Evolutionary conservation across 2,329 filamentous ascomycete genomes (phyloP).

Genomic region (Alternaria ethzedia): DNA sequence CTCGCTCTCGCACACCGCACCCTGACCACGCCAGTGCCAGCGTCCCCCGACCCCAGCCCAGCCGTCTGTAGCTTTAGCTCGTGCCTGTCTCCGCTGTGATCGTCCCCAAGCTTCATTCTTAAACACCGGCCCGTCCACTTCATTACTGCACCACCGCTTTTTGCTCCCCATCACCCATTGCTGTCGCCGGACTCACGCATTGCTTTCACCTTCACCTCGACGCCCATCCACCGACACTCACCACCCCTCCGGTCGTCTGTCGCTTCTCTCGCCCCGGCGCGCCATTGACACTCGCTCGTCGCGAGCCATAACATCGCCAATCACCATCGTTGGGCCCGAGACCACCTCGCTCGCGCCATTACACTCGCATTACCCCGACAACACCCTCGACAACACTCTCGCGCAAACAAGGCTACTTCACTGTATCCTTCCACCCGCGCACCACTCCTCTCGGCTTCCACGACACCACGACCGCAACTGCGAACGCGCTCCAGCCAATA

Average conservation of each 20-base stretch:
- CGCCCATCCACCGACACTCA: not conserved
- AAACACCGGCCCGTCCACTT: slow-evolving; percentile 14
- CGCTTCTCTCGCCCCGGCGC: slow-evolving; percentile 12
- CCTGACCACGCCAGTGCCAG: slow-evolving; percentile 3
- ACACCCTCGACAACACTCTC: not conserved
- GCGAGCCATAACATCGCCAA: slow-evolving; percentile 9
- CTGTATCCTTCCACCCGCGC: slow-evolving; percentile 11
- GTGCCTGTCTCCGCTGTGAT: slow-evolving; percentile 20
- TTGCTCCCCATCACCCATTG: not conserved
- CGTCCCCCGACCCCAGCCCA: slow-evolving; percentile 9
- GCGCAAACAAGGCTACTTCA: slow-evolving; percentile 14
- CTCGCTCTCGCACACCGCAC: slow-evolving; percentile 3
- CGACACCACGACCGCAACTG: not conserved
- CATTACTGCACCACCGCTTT: not conserved
- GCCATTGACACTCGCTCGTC: slow-evolving; percentile 10
- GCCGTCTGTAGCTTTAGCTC: slow-evolving; percentile 9
- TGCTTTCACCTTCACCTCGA: not conserved
- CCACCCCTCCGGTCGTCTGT: slow-evolving; percentile 1
- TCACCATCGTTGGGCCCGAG: slow-evolving; percentile 3
- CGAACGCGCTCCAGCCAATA: not conserved
- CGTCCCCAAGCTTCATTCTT: slow-evolving; percentile 20
- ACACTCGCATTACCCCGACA: not conserved
- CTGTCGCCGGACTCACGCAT: not conserved
- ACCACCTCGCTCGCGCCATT: slow-evolving; percentile 1
- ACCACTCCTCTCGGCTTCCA: not conserved